Conservation (phyloP, 148 eudicot species). For the Silene conica region DNA sequence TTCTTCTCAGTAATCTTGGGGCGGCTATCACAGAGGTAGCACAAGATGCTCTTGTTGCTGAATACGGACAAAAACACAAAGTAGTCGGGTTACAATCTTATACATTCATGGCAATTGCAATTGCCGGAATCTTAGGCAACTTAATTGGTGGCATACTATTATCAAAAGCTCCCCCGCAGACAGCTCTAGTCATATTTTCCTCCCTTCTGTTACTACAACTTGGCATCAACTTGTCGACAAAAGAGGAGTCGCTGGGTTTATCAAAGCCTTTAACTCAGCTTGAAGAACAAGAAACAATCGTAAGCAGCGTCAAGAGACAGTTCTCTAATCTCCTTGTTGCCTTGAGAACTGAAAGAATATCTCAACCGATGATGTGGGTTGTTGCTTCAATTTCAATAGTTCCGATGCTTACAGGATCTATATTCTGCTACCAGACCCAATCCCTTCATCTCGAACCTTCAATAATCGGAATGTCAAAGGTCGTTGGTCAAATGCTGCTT, state of each 20-base stretch:
- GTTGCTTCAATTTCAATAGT: constrained; percentile 61
- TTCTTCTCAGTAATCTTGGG: constrained; percentile 80
- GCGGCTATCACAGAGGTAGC: constrained; percentile 89
- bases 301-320: constrained; percentile 42
- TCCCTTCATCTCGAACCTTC: constrained; percentile 64
- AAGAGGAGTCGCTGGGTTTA: constrained; percentile 65
- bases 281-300: constrained; percentile 25
- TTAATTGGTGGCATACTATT: constrained; percentile 66
- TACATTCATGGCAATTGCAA: constrained; percentile 81
- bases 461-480: constrained; percentile 72
- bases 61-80: constrained; percentile 71
- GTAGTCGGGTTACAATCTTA: constrained; percentile 79
- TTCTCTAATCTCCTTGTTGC: constrained; percentile 55
- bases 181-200: constrained; percentile 52
- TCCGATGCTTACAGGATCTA: constrained; percentile 78
- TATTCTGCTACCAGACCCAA: constrained; percentile 88
- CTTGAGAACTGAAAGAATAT: constrained; percentile 42
- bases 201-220: constrained; percentile 52
- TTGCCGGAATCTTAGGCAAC: constrained; percentile 85
- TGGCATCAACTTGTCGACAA: constrained; percentile 34
- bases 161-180: constrained; percentile 49
- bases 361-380: constrained; percentile 61
- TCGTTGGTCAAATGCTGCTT: constrained; percentile 67
- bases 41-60: constrained; percentile 88
- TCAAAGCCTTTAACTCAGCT: constrained; percentile 25